Base-by-base conservation (phyloP, 169 alveolate species). In the Cryptosporidium bovis region DNA sequence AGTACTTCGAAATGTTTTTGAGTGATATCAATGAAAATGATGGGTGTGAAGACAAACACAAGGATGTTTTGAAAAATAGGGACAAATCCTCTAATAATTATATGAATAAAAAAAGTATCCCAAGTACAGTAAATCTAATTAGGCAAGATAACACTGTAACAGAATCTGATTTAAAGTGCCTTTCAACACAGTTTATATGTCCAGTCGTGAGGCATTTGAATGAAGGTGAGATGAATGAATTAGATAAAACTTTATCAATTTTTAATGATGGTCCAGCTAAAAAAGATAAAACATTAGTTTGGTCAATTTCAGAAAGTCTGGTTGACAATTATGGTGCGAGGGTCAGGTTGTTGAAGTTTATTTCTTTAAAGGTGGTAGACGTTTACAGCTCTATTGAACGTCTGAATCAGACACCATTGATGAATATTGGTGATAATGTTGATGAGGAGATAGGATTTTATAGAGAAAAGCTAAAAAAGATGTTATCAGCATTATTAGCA, bases 301-400 rank as follows among this genome's bases (percentile, higher is more conserved):
- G 87, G 87, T 12, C 44, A 15, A 40, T 60, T 27, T 56, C 71
- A 60, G 87, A 77, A 44, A 77, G 71, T 56, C 56, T 77, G 64
- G 46, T 62, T 60, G 87, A 77, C 2, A 77, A 77, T 46, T 62
- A 24, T 27, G 87, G 87, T 18, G 87, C 65, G 15, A 58, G 77
- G 64, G 53, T 7, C 24, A 56, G 87, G 7, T 60, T 77, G n/a
- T 20, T 77, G n/a, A 62, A 62, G 16, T 64, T 33, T 20, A 33
- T 77, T 18, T 34, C 69, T 16, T 36, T 40, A 12, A 77, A 62
- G 29, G 56, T 77, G 3, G 40, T 58, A 24, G 77, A 77, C 12
- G 31, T 77, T 46, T 24, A 15, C 16, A 10, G 18, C 16, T 34
- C 71, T 36, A 36, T 77, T 20, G 51, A 60, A 12, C 87, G 87